Conservation (phyloP, 1,284 basidiomycete species). For the Chalciporus sp. region DNA sequence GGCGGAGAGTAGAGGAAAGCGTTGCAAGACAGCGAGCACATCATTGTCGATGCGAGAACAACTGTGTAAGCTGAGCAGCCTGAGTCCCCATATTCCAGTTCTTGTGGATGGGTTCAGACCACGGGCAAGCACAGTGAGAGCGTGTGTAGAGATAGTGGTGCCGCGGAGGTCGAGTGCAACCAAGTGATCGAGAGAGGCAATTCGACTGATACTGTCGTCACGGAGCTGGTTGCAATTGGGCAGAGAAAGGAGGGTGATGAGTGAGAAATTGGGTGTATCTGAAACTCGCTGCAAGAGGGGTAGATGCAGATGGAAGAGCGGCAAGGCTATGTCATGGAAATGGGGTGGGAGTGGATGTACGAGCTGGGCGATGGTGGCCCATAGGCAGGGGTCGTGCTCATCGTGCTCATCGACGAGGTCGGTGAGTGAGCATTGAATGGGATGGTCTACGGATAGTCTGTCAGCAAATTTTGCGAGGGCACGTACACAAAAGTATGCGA, state of each 20-base stretch:
- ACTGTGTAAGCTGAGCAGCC: slow-evolving; percentile 44
- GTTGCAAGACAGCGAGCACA: slow-evolving; percentile 33
- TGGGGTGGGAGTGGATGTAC: slow-evolving; percentile 51
- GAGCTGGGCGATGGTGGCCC: slow-evolving; percentile 62
- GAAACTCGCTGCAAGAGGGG: slow-evolving; percentile 60
- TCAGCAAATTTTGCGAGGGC: slow-evolving; percentile 41
- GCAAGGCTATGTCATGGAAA: slow-evolving; percentile 47
- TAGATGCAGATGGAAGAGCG: slow-evolving; percentile 55
- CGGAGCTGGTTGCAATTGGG: slow-evolving; percentile 51
- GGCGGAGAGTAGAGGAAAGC: slow-evolving; percentile 46
- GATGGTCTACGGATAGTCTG: not conserved
- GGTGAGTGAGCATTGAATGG: not conserved
- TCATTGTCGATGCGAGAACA: slow-evolving; percentile 42
- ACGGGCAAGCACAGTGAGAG: slow-evolving; percentile 47
- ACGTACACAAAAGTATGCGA: slow-evolving; percentile 43
- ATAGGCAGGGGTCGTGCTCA: slow-evolving; percentile 56
- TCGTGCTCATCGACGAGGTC: slow-evolving; percentile 14
- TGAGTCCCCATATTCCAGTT: slow-evolving; percentile 43
- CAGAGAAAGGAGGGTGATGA: slow-evolving; percentile 64
- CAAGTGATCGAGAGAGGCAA: slow-evolving; percentile 55
- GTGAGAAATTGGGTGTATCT: slow-evolving; percentile 53
- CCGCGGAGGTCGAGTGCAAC: slow-evolving; percentile 62
- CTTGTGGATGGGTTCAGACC: slow-evolving; percentile 22
- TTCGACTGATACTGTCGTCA: slow-evolving; percentile 52
- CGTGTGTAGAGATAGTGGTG: slow-evolving; percentile 53